Conservation (phyloP, 2,329 filamentous ascomycete species). For the Colletotrichum shisoi region DNA sequence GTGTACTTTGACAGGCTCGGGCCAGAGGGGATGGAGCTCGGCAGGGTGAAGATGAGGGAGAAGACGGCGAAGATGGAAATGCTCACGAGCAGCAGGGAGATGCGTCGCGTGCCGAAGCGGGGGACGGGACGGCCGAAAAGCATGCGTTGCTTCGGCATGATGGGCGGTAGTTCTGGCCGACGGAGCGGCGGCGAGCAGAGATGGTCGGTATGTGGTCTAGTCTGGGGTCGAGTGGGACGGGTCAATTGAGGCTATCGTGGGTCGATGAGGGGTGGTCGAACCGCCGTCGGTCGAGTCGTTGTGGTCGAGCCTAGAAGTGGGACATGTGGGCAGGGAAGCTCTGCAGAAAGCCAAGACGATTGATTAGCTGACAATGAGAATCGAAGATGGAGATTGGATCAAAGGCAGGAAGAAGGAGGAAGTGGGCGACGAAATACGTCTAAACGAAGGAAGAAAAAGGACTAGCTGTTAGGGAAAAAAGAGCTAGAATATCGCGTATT, state of each 20-base stretch:
- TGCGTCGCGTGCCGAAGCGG: constrained; percentile 60
- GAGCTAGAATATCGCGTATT: not conserved
- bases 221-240: constrained; percentile 11
- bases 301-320: constrained; percentile 19
- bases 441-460: constrained; percentile 24
- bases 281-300: not conserved
- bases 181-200: constrained; percentile 15
- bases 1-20: constrained; percentile 59
- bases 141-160: constrained; percentile 46
- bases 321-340: constrained; percentile 28
- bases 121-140: constrained; percentile 60
- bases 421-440: not conserved
- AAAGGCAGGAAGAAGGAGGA: not conserved
- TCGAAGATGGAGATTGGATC: not conserved
- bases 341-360: constrained; percentile 24
- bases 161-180: constrained; percentile 26
- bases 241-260: constrained; percentile 21
- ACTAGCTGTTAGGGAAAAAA: not conserved
- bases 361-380: not conserved
- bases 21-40: constrained; percentile 57
- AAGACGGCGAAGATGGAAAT: constrained; percentile 63
- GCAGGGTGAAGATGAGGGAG: constrained; percentile 61
- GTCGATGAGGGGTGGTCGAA: not conserved
- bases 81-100: constrained; percentile 60
- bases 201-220: not conserved